Conservation (phyloP, 257 asterid species). For the Nicotiana benthamiana region DNA sequence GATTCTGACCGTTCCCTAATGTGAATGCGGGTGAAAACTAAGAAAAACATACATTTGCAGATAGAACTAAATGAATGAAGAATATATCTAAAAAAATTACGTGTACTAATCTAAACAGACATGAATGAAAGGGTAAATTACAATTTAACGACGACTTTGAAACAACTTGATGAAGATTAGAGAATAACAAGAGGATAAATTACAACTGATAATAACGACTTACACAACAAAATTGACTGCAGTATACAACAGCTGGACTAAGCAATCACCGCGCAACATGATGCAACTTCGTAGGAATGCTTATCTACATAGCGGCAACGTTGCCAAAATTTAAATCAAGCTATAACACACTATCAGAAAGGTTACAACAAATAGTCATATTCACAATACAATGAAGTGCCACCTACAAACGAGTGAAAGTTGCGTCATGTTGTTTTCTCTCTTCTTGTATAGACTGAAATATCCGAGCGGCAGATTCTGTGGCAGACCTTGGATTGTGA, state of each 20-base stretch:
- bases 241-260: neutral
- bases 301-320: neutral
- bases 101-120: neutral
- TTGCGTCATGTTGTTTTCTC: slow-evolving; percentile 50
- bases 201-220: neutral
- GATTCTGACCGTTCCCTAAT: no score
- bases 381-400: neutral
- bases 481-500: slow-evolving; percentile 56
- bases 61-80: neutral
- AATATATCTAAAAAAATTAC: neutral
- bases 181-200: neutral
- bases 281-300: neutral
- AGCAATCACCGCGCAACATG: neutral
- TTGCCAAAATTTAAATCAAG: neutral
- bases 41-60: neutral
- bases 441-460: slow-evolving; percentile 80
- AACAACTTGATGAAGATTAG: neutral
- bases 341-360: neutral
- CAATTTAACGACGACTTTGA: neutral
- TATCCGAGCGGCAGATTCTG: slow-evolving; percentile 79
- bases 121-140: neutral
- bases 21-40: no score
- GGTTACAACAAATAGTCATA: neutral
- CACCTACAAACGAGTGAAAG: neutral
- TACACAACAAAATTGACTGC: neutral